Percentiles rank a stretch among this genome's conserved stretches.
Evolutionary conservation across 75 land plant species (phyloP).

Genomic region (Sequoiadendron giganteum): DNA sequence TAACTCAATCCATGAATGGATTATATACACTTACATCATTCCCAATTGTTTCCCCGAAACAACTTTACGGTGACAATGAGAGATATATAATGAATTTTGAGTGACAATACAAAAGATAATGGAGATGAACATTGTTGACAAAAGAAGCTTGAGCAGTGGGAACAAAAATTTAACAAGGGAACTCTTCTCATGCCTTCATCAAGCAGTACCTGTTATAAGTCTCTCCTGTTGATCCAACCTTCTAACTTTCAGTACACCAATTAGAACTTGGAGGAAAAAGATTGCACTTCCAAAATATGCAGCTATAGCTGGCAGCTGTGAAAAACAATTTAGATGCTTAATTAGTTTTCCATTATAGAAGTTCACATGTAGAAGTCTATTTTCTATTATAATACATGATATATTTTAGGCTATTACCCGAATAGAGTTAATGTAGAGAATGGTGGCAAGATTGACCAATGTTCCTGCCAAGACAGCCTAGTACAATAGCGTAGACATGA

Average conservation of each 20-base stretch:
- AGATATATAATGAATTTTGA: not conserved
- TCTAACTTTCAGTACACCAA: constrained; percentile 85
- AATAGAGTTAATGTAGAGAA: constrained; percentile 76
- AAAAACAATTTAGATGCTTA: not conserved
- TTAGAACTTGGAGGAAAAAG: constrained; percentile 75
- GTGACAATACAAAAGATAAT: not conserved
- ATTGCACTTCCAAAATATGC: constrained; percentile 71
- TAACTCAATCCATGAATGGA: not conserved
- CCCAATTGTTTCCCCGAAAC: not conserved
- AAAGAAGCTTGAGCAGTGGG: not conserved
- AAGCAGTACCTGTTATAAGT: constrained; percentile 95
- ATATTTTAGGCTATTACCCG: constrained; percentile 40
- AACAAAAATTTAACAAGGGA: not conserved
- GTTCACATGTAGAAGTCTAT: not conserved
- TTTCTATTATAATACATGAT: not conserved
- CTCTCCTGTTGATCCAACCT: constrained; percentile 82
- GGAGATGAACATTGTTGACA: not conserved
- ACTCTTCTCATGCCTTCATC: not conserved
- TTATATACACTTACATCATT: not conserved
- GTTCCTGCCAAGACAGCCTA: constrained; percentile 94
- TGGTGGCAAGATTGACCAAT: constrained; percentile 84
- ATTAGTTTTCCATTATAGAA: not conserved
- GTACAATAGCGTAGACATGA: not conserved
- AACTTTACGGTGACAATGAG: not conserved
- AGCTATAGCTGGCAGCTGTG: constrained; percentile 76